Evolutionary conservation across 2,329 filamentous ascomycete species (phyloP).

Genomic region (Neonectria coccinea): DNA sequence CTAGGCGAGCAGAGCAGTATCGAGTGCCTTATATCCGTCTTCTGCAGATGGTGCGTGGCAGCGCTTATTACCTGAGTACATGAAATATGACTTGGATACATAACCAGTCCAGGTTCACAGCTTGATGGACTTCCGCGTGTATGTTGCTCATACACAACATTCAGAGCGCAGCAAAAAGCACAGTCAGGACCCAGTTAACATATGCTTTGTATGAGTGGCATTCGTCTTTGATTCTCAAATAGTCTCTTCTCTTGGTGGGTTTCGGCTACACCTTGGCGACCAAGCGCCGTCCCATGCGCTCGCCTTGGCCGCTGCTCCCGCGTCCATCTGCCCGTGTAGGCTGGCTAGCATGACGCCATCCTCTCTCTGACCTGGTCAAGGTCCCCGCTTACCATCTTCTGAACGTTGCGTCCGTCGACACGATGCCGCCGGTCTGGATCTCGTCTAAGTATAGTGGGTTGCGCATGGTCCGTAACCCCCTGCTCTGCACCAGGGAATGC

Average conservation of each 20-base stretch:
- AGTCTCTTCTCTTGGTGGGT: constrained; percentile 39
- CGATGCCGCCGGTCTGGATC: constrained; percentile 26
- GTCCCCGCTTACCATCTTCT: constrained; percentile 21
- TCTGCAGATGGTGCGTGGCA: no score
- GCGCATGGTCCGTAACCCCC: constrained; percentile 37
- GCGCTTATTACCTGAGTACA: no score
- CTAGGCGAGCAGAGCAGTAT: no score
- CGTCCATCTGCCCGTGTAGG: constrained; percentile 36
- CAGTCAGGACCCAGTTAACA: constrained; percentile 13
- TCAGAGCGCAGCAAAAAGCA: not conserved
- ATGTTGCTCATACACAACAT: not conserved
- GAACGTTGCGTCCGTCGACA: constrained; percentile 25
- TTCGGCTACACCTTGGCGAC: constrained; percentile 46
- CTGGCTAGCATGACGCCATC: constrained; percentile 29
- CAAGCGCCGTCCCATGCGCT: constrained; percentile 40
- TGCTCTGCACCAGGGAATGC: constrained; percentile 37
- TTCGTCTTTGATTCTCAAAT: constrained; percentile 45
- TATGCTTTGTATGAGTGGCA: constrained; percentile 35
- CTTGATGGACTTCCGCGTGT: not conserved
- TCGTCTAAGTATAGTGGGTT: constrained; percentile 44
- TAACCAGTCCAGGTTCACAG: no score
- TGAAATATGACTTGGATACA: no score
- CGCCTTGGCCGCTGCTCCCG: constrained; percentile 36
- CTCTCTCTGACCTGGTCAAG: constrained; percentile 33
- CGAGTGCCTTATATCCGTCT: no score